phyloP scores from a whole-genome alignment of 176 grass and related monocot species.

The Hordeum marinum region DNA sequence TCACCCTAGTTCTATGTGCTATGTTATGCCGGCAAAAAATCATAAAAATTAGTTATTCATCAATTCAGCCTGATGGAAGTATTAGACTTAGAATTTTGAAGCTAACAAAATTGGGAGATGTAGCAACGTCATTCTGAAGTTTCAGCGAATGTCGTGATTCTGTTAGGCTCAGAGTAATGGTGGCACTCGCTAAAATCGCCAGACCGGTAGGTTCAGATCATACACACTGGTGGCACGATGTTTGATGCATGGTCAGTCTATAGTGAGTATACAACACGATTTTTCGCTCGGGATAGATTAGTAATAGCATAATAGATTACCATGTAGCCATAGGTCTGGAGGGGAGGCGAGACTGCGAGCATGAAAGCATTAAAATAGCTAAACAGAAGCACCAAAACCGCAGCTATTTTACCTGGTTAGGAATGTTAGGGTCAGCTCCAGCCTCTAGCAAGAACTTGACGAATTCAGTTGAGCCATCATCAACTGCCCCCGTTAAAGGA shows the following conservation, averaged over 20 bases:
- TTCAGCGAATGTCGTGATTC: neutral
- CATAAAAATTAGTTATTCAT: neutral
- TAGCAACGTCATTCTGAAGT: neutral
- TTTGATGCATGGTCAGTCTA: neutral
- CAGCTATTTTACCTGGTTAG: conserved; percentile 17
- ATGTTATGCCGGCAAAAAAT: neutral
- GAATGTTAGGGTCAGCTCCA: conserved; percentile 51
- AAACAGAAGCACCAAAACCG: neutral
- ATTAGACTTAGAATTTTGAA: neutral
- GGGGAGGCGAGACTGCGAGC: neutral
- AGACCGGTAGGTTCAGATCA: neutral
- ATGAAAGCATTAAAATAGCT: neutral
- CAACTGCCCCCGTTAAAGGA: conserved; percentile 26
- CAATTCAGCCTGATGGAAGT: neutral
- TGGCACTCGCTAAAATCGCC: neutral
- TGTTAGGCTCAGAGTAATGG: neutral
- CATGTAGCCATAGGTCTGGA: neutral
- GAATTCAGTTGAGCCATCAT: conserved; percentile 27
- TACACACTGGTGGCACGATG: neutral
- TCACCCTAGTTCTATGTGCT: neutral
- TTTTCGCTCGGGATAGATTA: neutral
- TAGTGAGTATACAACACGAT: neutral
- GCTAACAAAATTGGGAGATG: neutral
- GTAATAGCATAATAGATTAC: neutral
- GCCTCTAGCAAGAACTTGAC: conserved; percentile 37